phyloP scores from a whole-genome alignment of 2,329 filamentous ascomycete species.

The Colletotrichum sublineola region DNA sequence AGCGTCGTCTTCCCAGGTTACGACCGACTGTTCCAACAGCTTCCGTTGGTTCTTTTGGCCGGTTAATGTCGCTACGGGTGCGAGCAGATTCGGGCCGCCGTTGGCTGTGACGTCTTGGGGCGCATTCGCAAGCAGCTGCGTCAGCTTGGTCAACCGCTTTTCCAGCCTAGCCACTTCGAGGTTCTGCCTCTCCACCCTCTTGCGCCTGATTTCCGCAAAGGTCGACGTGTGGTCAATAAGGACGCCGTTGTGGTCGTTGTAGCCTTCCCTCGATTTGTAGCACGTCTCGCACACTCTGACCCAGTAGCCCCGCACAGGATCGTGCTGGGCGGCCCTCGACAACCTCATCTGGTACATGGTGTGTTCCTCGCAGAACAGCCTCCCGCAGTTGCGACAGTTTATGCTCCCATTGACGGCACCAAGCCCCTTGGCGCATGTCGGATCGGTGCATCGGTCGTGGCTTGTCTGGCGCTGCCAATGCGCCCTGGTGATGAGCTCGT shows the following conservation, averaged over 20 bases:
- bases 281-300: constrained; percentile 98
- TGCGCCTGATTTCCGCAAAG: constrained; percentile 80
- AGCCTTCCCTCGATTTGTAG: constrained; percentile 95
- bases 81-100: constrained; percentile 67
- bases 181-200: constrained; percentile 84
- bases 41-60: constrained; percentile 84
- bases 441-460: constrained; percentile 88
- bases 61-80: constrained; percentile 71
- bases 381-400: constrained; percentile 94
- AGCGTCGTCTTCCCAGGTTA: constrained; percentile 94
- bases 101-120: constrained; percentile 73
- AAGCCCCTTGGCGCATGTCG: constrained; percentile 83
- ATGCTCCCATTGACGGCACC: constrained; percentile 85
- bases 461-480: constrained; percentile 88
- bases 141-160: constrained; percentile 91
- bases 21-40: constrained; percentile 87
- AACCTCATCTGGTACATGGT: constrained; percentile 99
- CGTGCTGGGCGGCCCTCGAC: constrained; percentile 87
- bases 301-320: constrained; percentile 92
- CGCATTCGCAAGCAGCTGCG: constrained; percentile 82
- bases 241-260: constrained; percentile 87
- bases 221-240: constrained; percentile 78
- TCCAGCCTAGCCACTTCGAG: constrained; percentile 91
- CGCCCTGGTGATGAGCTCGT: constrained; percentile 86
- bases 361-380: constrained; percentile 95